Conservation (phyloP, 805 yeast species). For the Dipodascus geniculatus region DNA sequence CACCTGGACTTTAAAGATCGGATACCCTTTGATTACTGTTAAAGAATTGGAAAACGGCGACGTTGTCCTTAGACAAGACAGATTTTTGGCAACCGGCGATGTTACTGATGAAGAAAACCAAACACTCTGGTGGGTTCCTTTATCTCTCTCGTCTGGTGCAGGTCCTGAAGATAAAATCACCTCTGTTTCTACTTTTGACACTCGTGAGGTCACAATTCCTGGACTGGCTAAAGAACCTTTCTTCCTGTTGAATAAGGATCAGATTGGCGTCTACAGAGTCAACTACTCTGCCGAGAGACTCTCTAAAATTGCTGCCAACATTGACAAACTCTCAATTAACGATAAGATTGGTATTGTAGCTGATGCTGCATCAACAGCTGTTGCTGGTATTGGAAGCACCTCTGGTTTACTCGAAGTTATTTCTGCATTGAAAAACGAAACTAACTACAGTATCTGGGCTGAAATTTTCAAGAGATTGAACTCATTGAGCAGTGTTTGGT, state of each 20-base stretch:
- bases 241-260: slow-evolving; percentile 57
- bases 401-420: slow-evolving; percentile 39
- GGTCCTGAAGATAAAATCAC: slow-evolving; percentile 12
- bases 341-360: slow-evolving; percentile 57
- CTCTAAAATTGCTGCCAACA: slow-evolving; percentile 49
- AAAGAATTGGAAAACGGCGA: slow-evolving; percentile 37
- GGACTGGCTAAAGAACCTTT: slow-evolving; percentile 11
- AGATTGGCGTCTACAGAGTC: slow-evolving; percentile 65
- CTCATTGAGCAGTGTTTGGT: slow-evolving; percentile 33
- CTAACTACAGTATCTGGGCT: slow-evolving; percentile 43
- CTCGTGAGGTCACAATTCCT: slow-evolving; percentile 8
- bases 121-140: slow-evolving; percentile 38
- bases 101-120: slow-evolving; percentile 64
- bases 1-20: slow-evolving; percentile 70
- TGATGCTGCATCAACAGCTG: slow-evolving; percentile 44
- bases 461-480: slow-evolving; percentile 34
- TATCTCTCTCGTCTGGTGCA: slow-evolving; percentile 18
- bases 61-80: slow-evolving; percentile 52
- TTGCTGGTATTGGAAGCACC: slow-evolving; percentile 39
- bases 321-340: slow-evolving; percentile 42
- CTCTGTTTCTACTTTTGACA: slow-evolving; percentile 13
- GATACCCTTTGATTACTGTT: slow-evolving; percentile 64
- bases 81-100: slow-evolving; percentile 69
- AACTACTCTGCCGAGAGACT: slow-evolving; percentile 62
- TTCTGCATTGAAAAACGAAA: slow-evolving; percentile 38